These are phyloP conservation scores for Trypanosoma cruzi DNA, from an alignment of 208 protist species.

Conservation along the genomic window DNA sequence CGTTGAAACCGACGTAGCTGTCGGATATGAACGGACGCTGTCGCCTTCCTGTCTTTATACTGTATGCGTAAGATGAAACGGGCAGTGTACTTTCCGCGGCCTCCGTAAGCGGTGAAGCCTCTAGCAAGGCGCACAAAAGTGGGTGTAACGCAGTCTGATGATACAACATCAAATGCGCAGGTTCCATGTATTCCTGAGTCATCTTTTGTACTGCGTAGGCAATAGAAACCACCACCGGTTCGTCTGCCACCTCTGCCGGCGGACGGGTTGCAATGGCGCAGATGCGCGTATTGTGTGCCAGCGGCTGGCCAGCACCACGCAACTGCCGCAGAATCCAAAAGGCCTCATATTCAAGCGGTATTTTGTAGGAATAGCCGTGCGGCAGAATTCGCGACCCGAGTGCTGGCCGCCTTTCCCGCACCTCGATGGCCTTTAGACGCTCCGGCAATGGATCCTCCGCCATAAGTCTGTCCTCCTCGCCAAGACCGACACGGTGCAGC, in stretches of 20 bases:
- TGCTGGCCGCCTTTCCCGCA: conserved; percentile 36
- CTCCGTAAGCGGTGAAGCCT: conserved; percentile 54
- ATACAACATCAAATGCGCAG: conserved; percentile 83
- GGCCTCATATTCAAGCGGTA: conserved; percentile 64
- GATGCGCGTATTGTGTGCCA: conserved; percentile 81
- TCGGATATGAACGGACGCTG: conserved; percentile 60
- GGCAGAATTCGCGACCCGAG: conserved; percentile 49
- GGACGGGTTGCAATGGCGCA: conserved; percentile 58
- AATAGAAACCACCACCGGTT: conserved; percentile 71
- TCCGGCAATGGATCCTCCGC: conserved; percentile 64
- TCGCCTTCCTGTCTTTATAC: conserved; percentile 56
- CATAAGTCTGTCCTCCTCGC: conserved; percentile 36
- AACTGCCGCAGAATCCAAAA: conserved; percentile 87
- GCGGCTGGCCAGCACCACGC: conserved; percentile 63
- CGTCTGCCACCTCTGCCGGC: conserved; percentile 49
- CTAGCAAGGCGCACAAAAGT: conserved; percentile 64
- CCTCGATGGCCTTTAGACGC: conserved; percentile 51
- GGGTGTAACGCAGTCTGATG: conserved; percentile 78
- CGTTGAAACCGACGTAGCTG: conserved; percentile 68
- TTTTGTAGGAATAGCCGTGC: conserved; percentile 54
- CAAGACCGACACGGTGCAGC: conserved; percentile 64
- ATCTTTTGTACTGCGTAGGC: conserved; percentile 74
- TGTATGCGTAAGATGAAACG: conserved; percentile 75
- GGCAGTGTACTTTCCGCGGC: conserved; percentile 58
- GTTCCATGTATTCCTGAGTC: conserved; percentile 71